These are phyloP conservation scores for Rutstroemia sydowiana DNA, from an alignment of 2,329 filamentous ascomycete species.

Conservation along the genomic window DNA sequence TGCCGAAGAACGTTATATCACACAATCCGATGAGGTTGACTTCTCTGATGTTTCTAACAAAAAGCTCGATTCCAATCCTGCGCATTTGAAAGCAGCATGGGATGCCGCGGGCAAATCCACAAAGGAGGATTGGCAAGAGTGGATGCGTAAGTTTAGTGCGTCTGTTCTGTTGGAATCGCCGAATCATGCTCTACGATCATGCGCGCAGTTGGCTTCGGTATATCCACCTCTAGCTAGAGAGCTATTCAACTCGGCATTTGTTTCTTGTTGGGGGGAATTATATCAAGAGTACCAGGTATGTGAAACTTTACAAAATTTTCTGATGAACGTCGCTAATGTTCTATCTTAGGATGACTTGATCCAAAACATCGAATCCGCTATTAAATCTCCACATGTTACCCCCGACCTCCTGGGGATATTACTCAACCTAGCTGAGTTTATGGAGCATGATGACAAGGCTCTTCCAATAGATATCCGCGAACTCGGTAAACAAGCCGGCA, in stretches of 20 bases:
- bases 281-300: constrained; percentile 80
- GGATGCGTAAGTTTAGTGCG: constrained; percentile 94
- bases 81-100: constrained; percentile 95
- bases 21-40: constrained; percentile 70
- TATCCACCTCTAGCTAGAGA: constrained; percentile 88
- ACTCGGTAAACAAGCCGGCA: constrained; percentile 86
- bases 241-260: constrained; percentile 97
- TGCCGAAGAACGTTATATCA: constrained; percentile 72
- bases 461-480: constrained; percentile 95
- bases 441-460: constrained; percentile 99
- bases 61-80: constrained; percentile 94
- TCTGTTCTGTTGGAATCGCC: constrained; percentile 92
- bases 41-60: constrained; percentile 82
- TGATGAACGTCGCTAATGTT: neutral
- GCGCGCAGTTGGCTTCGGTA: constrained; percentile 81
- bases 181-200: constrained; percentile 88
- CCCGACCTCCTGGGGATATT: constrained; percentile 91
- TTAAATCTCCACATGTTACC: constrained; percentile 91
- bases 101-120: constrained; percentile 95
- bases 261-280: constrained; percentile 96
- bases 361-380: constrained; percentile 87
- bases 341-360: constrained; percentile 69
- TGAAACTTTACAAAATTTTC: neutral
- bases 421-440: constrained; percentile 95
- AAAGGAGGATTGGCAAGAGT: constrained; percentile 98